These are phyloP conservation scores for Salix dunnii DNA, from an alignment of 345 rosid genomes.

Conservation along the genomic window DNA sequence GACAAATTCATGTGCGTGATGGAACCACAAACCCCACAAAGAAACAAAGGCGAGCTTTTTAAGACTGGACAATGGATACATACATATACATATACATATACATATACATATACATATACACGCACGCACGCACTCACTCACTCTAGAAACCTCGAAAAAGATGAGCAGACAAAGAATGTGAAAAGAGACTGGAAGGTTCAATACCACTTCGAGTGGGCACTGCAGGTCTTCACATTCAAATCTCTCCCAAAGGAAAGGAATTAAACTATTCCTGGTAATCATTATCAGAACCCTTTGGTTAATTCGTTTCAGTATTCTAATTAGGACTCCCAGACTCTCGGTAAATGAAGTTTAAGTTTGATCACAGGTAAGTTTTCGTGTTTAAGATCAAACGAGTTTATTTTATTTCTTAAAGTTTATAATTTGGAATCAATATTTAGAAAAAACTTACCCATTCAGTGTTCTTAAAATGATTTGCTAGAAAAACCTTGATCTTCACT, in stretches of 20 bases:
- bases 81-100: too few relatives aligned
- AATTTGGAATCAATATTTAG: too few relatives aligned
- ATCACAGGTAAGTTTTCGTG: too few relatives aligned
- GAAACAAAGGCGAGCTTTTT: slow-evolving; percentile 37
- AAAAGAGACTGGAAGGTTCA: slow-evolving; percentile 17
- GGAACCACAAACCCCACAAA: slow-evolving; percentile 26
- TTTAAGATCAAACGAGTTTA: too few relatives aligned
- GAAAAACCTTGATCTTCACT: too few relatives aligned
- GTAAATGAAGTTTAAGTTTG: too few relatives aligned
- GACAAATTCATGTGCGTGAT: background rate
- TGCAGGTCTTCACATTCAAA: background rate
- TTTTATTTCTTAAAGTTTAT: too few relatives aligned
- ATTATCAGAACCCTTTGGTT: slow-evolving; percentile 4
- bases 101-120: too few relatives aligned
- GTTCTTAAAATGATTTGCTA: too few relatives aligned
- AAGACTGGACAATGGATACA: background rate
- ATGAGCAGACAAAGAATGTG: slow-evolving; percentile 13
- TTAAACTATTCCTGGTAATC: slow-evolving; percentile 10
- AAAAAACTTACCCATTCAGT: too few relatives aligned
- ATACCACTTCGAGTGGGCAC: slow-evolving; percentile 9
- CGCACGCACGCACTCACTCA: too few relatives aligned
- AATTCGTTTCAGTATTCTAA: slow-evolving; percentile 9
- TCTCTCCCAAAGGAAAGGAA: background rate
- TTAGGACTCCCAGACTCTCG: background rate
- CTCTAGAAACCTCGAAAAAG: slow-evolving; percentile 31